These are phyloP conservation scores for Fusarium graminum DNA, from an alignment of 2,329 filamentous ascomycete species.

Conservation along the genomic window DNA sequence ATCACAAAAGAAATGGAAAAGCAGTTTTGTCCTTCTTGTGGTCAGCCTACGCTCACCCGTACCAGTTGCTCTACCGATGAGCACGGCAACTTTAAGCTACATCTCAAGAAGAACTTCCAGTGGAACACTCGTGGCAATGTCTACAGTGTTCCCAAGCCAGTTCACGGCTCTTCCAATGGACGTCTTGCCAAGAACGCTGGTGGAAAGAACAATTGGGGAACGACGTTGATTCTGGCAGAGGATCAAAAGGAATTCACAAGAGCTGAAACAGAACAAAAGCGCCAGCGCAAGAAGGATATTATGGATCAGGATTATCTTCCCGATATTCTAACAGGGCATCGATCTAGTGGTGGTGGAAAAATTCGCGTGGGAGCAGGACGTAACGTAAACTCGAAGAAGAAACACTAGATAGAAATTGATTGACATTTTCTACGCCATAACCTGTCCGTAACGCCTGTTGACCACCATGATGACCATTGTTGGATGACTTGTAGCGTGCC, in stretches of 20 bases:
- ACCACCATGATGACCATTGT: no score
- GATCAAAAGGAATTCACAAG: slow-evolving; percentile 93
- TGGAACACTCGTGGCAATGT: slow-evolving; percentile 94
- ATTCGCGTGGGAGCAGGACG: slow-evolving; percentile 86
- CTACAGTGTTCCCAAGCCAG: slow-evolving; percentile 92
- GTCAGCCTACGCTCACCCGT: slow-evolving; percentile 86
- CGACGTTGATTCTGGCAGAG: slow-evolving; percentile 85
- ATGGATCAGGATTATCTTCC: slow-evolving; percentile 98
- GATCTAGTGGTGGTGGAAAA: slow-evolving; percentile 73
- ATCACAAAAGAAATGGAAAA: slow-evolving; percentile 85
- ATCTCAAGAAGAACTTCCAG: slow-evolving; percentile 95
- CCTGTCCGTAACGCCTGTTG: slow-evolving; percentile 43
- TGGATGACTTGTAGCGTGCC: no score
- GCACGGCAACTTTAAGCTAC: slow-evolving; percentile 83
- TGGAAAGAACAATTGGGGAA: slow-evolving; percentile 89
- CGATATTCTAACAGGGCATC: slow-evolving; percentile 83
- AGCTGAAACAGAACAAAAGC: slow-evolving; percentile 72
- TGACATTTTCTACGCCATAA: slow-evolving; percentile 38
- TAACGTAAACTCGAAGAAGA: slow-evolving; percentile 84
- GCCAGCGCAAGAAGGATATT: slow-evolving; percentile 79
- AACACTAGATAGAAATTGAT: slow-evolving; percentile 56
- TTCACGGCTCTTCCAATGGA: slow-evolving; percentile 83
- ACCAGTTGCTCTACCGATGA: slow-evolving; percentile 87
- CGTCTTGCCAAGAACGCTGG: slow-evolving; percentile 77
- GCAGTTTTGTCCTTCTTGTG: slow-evolving; percentile 94